Evolutionary conservation across 768 basidiomycete species (phyloP), one percentile per base, ranked within the genome.

Genomic region (Leccinum subtestaceum): DNA sequence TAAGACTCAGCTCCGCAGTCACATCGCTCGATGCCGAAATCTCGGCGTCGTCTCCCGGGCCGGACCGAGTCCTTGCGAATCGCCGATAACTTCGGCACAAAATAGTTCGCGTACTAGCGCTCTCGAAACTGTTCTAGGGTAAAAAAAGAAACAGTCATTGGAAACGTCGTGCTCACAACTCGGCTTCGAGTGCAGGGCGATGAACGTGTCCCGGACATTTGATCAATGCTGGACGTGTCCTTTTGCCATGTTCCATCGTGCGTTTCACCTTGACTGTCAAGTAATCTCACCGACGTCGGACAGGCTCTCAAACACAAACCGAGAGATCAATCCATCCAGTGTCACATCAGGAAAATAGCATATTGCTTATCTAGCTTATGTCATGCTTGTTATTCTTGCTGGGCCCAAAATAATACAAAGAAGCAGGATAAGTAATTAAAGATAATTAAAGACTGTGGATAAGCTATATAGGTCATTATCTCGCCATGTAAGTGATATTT

Each of bases 161-260:
- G 7, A 5, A 4, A 9, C 17, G 55, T 10, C 11, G 45, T 34
- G 48, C 83, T 54, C 31, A 31, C 61, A 91, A 91, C 84, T 97
- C 95, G 3, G 77, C 71, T 6, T 84, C 76, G 88, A 89, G 74
- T 99, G 96, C 15, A 98, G 80, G 0, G 89, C 85, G 59, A 98
- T 90, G 73, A 98, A 98, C 1, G 91, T 93, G 46, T 95, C 89
- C 32, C 96, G 89, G 92, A 91, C 94, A 98, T 95, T 53, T 84
- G 75, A 74, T 97, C 92, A 56, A 98, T 88, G 63, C 81, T 32
- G 31, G 11, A 32, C 31, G 3, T 5, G 31, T 32, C 31, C 10
- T 11, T 11, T 11, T 32, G 11, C 11, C 31, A 32, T 32, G 31
- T 11, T 32, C 31, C 11, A 32, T 32, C 31, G 11, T 32, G 31